Percentiles rank a stretch among this genome's conserved stretches.
phyloP scores from a whole-genome alignment of 2,329 filamentous ascomycete genomes.

The Chlorencoelia australis region DNA sequence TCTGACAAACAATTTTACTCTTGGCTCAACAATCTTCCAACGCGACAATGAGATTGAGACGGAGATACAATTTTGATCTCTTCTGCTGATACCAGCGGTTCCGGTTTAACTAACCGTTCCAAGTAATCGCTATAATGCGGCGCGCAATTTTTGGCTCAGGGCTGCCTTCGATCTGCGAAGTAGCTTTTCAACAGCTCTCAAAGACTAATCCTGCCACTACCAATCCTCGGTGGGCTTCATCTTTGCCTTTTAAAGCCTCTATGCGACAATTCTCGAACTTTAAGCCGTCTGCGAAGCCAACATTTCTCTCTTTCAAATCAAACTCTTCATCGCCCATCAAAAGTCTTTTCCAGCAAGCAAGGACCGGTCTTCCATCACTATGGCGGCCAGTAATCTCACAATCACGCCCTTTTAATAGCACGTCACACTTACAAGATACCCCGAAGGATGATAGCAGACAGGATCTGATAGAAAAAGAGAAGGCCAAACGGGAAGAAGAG shows the following conservation, averaged over 20 bases:
- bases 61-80: conserved; percentile 12
- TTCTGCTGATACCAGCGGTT: conserved; percentile 22
- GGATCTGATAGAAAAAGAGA: conserved; percentile 28
- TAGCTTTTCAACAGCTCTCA: conserved; percentile 19
- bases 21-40: too few relatives aligned
- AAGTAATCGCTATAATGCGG: conserved; percentile 19
- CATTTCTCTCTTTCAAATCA: conserved; percentile 7
- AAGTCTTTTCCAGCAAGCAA: conserved; percentile 10
- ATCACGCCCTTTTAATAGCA: conserved; percentile 22
- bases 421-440: conserved; percentile 14
- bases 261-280: conserved; percentile 14
- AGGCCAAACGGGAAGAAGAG: conserved; percentile 32
- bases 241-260: conserved; percentile 1
- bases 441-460: conserved; percentile 21
- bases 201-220: conserved; percentile 8
- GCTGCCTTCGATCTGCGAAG: conserved; percentile 12
- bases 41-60: conserved; percentile 21
- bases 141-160: conserved; percentile 17
- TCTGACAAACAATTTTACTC: too few relatives aligned
- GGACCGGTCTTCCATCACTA: conserved; percentile 14
- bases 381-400: conserved; percentile 24
- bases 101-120: conserved; percentile 9
- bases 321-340: conserved; percentile 8
- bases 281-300: conserved; percentile 7
- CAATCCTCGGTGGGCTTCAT: conserved; percentile 8